Base-by-base conservation (phyloP, 495 filamentous ascomycete species). In the Aspergillus kassunensis region DNA sequence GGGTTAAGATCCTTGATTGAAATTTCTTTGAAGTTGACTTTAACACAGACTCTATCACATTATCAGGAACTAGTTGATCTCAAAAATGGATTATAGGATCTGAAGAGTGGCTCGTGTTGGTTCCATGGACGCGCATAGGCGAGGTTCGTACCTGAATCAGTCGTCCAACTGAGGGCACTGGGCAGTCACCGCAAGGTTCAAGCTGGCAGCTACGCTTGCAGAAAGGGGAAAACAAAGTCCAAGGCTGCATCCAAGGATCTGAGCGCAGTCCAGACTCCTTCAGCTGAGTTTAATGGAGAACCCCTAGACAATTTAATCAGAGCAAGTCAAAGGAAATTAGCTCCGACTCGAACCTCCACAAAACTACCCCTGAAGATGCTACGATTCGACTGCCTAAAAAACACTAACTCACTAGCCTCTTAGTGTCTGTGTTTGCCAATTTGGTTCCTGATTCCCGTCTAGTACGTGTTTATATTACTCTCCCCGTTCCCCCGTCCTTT, bases 321-420 rank as follows among this genome's bases (percentile, higher is more conserved):
- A n/a, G 10, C 19, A 15, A 45, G 44, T 33, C 44, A 46, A 46
- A 46, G 44, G 44, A 46, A 46, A 46, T 46, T 46, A 46, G 44
- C 29, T 30, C 30, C 6, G 10, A 16, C 20, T 27, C n/a, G n/a
- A 24, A 19, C 44, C 44, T 46, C 44, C 44, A 46, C 44, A 4
- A 35, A 20, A 29, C 31, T 6, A 2, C 44, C 44, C 29, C 30
- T 46, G 30, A 46, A 13, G 29, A 18, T 23, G 44, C 18, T 21
- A 35, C 30, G 12, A 46, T 46, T 46, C 44, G 44, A 33, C 44
- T 24, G 11, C 18, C 19, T 4, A n/a, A 43, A 35, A 15, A 15
- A 33, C 19, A 31, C 44, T 46, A 46, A 31, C 19, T 29, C 18
- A 30, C 44, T 46, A 46, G 44, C 35, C 13, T 33, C 15, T 20